Conservation (phyloP, 2,329 filamentous ascomycete genomes). For the Beauveria asiatica region DNA sequence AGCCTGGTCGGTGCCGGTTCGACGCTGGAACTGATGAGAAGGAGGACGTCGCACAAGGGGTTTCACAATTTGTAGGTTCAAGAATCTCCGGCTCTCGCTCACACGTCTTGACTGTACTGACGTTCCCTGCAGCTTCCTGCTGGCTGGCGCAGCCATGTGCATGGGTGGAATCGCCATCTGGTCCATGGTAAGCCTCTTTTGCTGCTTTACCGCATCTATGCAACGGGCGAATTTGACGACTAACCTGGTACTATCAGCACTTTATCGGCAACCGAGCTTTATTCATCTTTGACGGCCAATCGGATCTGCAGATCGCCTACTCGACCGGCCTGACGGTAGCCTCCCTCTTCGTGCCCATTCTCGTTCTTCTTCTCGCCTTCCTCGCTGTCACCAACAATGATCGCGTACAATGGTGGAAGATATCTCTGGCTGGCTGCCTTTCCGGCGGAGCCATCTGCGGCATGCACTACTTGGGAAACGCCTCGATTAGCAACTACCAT, state of each 20-base stretch:
- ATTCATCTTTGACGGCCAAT: constrained; percentile 53
- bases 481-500: constrained; percentile 68
- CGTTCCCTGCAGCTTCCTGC: constrained; percentile 41
- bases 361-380: constrained; percentile 67
- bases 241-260: constrained; percentile 42
- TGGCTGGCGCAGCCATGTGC: constrained; percentile 55
- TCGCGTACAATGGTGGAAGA: constrained; percentile 47
- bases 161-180: constrained; percentile 70
- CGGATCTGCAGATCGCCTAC: constrained; percentile 64
- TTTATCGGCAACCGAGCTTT: constrained; percentile 79
- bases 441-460: constrained; percentile 69
- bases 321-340: constrained; percentile 61
- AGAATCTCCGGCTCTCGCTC: background rate
- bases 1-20: constrained; percentile 70
- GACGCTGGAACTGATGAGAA: constrained; percentile 73
- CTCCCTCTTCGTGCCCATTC: constrained; percentile 72
- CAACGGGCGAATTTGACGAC: background rate
- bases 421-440: constrained; percentile 55
- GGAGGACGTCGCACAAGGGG: constrained; percentile 61
- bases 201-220: no score
- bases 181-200: constrained; percentile 48
- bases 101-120: background rate
- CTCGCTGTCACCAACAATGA: constrained; percentile 56
- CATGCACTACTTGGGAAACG: constrained; percentile 86
- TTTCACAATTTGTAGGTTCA: constrained; percentile 56